A percentile compares a stretch with the other conserved stretches of the same genome.
Evolutionary conservation across 495 filamentous ascomycete genomes (phyloP).

Genomic region (Penicilliopsis zonata): DNA sequence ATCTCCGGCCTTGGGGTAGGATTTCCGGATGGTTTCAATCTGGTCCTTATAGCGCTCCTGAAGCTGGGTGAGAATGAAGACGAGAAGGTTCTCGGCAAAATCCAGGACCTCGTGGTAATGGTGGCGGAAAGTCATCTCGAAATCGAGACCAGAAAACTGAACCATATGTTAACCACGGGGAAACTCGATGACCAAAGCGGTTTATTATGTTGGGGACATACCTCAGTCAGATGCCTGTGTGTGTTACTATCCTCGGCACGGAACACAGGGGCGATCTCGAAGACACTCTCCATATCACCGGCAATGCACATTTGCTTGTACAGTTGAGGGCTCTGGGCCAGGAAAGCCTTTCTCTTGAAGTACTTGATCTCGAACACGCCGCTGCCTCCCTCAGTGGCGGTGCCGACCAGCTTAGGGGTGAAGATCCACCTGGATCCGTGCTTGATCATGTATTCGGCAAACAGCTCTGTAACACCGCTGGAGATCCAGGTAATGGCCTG

Average conservation of each 20-base stretch:
- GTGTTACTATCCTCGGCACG: constrained; percentile 95
- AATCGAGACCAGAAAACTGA: constrained; percentile 85
- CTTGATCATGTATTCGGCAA: constrained; percentile 63
- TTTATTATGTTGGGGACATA: constrained; percentile 15
- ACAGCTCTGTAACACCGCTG: constrained; percentile 67
- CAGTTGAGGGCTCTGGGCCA: constrained; percentile 90
- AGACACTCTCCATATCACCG: constrained; percentile 81
- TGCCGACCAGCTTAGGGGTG: constrained; percentile 78
- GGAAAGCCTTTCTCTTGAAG: constrained; percentile 72
- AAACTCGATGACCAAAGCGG: no score
- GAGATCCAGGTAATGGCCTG: constrained; percentile 81
- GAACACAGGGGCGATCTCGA: constrained; percentile 85
- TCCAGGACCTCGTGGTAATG: constrained; percentile 80
- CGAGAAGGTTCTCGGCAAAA: constrained; percentile 72
- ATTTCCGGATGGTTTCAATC: constrained; percentile 55
- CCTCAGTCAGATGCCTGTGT: constrained; percentile 88
- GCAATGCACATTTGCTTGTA: constrained; percentile 97
- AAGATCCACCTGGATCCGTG: constrained; percentile 80
- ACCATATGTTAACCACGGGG: constrained; percentile 40
- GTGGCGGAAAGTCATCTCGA: constrained; percentile 88
- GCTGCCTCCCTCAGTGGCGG: constrained; percentile 85
- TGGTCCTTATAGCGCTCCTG: constrained; percentile 51
- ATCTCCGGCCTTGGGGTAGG: constrained; percentile 43
- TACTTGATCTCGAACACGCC: constrained; percentile 90
- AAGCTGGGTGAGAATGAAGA: constrained; percentile 76